Evolutionary conservation across 2,329 filamentous ascomycete species (phyloP).

Genomic region (Clonostachys byssicola): DNA sequence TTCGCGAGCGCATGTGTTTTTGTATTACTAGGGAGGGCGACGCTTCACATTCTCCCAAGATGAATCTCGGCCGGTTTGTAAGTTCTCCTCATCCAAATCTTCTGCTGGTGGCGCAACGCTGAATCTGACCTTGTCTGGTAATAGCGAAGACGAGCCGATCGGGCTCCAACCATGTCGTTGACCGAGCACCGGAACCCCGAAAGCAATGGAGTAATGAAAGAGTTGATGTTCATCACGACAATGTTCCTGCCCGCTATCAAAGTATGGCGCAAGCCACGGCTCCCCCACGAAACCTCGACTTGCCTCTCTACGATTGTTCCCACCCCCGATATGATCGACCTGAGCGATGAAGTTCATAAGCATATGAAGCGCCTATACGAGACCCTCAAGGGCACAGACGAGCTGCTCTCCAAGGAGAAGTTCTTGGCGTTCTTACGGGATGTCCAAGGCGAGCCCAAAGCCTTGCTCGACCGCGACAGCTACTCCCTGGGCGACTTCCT

Average conservation of each 20-base stretch:
- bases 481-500: constrained; percentile 47
- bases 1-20: too few species aligned
- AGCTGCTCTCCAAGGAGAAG: constrained; percentile 21
- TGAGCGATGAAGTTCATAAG: constrained; percentile 43
- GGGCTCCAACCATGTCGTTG: constrained; percentile 28
- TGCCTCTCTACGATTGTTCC: constrained; percentile 10
- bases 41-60: too few species aligned
- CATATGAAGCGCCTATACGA: constrained; percentile 44
- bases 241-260: constrained; percentile 11
- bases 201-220: constrained; percentile 18
- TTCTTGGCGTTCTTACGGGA: constrained; percentile 45
- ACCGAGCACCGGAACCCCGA: constrained; percentile 27
- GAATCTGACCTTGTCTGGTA: too few species aligned
- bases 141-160: too few species aligned
- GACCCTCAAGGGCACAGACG: constrained; percentile 28
- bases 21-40: too few species aligned
- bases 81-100: too few species aligned
- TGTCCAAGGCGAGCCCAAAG: constrained; percentile 38
- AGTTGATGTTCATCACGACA: constrained; percentile 24
- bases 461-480: constrained; percentile 27
- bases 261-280: constrained; percentile 8
- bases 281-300: constrained; percentile 16
- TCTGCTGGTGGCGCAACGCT: too few species aligned
- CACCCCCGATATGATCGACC: constrained; percentile 24
- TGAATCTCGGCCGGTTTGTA: too few species aligned